Base-by-base conservation (phyloP, 2,329 filamentous ascomycete genomes). In the Talaromyces sp. region DNA sequence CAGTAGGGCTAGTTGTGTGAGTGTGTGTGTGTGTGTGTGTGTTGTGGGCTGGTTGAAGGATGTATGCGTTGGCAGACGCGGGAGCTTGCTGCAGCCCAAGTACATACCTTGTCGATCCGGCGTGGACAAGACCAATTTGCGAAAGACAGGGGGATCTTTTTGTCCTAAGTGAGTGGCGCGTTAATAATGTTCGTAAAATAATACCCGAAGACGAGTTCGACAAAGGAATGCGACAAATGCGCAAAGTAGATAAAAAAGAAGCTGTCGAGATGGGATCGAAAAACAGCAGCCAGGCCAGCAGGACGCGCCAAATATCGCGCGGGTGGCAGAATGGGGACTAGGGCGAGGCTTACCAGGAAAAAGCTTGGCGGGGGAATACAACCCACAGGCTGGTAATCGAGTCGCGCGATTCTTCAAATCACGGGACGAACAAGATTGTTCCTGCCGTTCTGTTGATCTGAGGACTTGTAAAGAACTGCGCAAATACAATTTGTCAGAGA, bases 1-100 rank as follows among this genome's bases (percentile, higher is more conserved):
- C 50, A 61, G 58, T 50, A 70, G 68, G 68, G 65, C 65, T 61
- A 59, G 64, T 59, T 54, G 64, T 69, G 69, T 71, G 45, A 31
- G 50, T 31, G 56, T 58, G 33, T 37, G 19, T 43, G 56, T 69
- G 50, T 31, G 56, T 58, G 33, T 37, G 19, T 43, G 56, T 69
- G 68, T 71, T 71, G 70, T 70, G 68, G 70, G 68, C 73, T 72
- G 72, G 64, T 68, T 69, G 68, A 69, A 67, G 71, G 71, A 70
- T 74, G 76, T 76, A 77, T 78, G 76, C 75, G 76, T 76, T 78
- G 76, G 76, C 76, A 78, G 72, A 67, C 62, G 70, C 69, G 70
- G 69, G 69, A 66, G 68, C 65, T 68, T 70, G 68, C 70, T 76
- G 73, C 74, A 76, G 71, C 69, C 68, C 70, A 68, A 67, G 68